Conservation (phyloP, 140 eudicot genomes). For the Erigeron philadelphicus region DNA sequence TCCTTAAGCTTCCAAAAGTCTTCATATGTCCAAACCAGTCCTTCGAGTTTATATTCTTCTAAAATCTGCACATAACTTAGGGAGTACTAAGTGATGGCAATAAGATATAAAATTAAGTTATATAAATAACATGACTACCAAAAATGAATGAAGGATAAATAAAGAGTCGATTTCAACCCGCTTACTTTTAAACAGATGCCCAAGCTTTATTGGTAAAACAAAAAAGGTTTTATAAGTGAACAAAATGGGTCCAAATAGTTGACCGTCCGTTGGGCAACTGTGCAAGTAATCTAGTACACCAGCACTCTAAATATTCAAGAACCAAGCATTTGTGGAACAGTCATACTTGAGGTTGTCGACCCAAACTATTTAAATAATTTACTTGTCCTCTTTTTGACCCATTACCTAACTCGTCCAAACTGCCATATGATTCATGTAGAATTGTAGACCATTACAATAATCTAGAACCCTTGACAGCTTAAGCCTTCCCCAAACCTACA, state of each 20-base stretch:
- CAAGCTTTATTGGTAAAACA: not conserved
- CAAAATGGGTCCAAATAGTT: not conserved
- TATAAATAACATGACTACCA: too few species aligned
- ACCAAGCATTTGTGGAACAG: not conserved
- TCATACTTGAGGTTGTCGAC: not conserved
- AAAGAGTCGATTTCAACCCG: not conserved
- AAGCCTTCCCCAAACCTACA: too few species aligned
- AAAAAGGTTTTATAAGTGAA: not conserved
- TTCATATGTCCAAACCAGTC: too few species aligned
- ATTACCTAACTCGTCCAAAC: not conserved
- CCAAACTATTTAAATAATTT: not conserved
- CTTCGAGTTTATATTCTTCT: too few species aligned
- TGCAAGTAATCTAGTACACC: too few species aligned
- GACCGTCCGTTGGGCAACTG: not conserved
- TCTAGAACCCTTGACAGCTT: too few species aligned
- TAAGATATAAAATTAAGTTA: too few species aligned
- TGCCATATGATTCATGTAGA: not conserved
- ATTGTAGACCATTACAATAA: too few species aligned
- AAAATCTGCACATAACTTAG: too few species aligned
- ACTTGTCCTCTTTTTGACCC: not conserved
- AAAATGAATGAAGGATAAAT: not conserved
- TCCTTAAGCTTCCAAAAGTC: too few species aligned
- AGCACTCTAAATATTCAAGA: too few species aligned
- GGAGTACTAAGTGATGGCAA: too few species aligned
- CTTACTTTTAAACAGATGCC: not conserved